A percentile compares a stretch with the other conserved stretches of the same genome.
Evolutionary conservation across 2,329 filamentous ascomycete species (phyloP).

Genomic region (Mycosphaerella sp.): DNA sequence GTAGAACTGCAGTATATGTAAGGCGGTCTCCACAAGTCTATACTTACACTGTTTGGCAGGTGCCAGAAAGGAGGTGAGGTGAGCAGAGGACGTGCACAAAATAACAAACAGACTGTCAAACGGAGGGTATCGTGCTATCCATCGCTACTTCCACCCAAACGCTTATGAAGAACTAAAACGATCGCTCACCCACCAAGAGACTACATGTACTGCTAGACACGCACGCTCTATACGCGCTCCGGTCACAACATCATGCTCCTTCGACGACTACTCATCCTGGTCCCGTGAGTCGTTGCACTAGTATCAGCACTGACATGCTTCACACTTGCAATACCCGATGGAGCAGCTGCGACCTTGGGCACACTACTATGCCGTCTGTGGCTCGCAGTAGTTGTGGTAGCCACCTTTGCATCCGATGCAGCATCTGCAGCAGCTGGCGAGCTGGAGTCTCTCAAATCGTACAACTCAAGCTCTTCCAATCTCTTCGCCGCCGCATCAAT

Average conservation of each 20-base stretch:
- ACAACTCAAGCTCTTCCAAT: conserved; percentile 30
- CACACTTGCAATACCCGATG: background rate
- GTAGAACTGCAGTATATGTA: too few species aligned
- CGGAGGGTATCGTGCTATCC: too few species aligned
- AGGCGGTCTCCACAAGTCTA: too few species aligned
- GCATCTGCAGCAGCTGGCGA: conserved; percentile 13
- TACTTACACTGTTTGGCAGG: too few species aligned
- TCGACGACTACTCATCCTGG: conserved; percentile 30
- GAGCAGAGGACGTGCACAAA: too few species aligned
- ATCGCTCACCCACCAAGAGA: too few species aligned
- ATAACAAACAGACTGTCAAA: too few species aligned
- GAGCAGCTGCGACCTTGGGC: conserved; percentile 13
- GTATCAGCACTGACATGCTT: background rate
- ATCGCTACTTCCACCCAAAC: too few species aligned
- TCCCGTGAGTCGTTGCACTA: background rate
- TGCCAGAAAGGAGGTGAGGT: too few species aligned
- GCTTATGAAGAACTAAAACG: too few species aligned
- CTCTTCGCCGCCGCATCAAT: conserved; percentile 24
- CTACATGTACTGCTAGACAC: too few species aligned
- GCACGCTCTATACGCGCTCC: background rate
- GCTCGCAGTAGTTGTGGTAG: background rate
- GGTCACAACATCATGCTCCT: conserved; percentile 34
- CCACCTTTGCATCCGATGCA: background rate
- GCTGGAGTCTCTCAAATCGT: conserved; percentile 33
- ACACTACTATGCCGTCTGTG: conserved; percentile 28